Evolutionary conservation across 208 protist genomes (phyloP).

Genomic region (Trypanosomatidae sp.): DNA sequence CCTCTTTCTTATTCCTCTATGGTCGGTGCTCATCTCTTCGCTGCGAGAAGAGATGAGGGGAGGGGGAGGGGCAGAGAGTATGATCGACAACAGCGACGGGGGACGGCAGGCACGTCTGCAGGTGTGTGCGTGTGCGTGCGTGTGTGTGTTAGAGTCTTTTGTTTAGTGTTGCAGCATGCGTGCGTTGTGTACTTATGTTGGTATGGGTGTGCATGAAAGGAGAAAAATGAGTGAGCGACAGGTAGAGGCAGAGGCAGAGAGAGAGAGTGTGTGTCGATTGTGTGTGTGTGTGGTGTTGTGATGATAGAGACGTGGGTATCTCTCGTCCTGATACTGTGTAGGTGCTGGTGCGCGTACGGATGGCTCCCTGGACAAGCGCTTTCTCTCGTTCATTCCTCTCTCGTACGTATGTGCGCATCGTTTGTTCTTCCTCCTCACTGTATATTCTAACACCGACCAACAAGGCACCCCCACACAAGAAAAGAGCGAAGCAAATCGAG

Average conservation of each 20-base stretch:
- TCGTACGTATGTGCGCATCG: background rate
- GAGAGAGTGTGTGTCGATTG: background rate
- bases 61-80: background rate
- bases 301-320: background rate
- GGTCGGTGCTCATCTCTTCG: background rate
- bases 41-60: background rate
- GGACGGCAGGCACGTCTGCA: background rate
- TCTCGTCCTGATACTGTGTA: background rate
- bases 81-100: background rate
- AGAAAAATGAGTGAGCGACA: too few species aligned
- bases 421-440: background rate
- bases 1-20: background rate
- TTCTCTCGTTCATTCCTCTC: background rate
- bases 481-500: too few species aligned
- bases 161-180: background rate
- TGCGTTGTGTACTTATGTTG: background rate
- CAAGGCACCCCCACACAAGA: background rate
- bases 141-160: background rate
- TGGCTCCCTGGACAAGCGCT: background rate
- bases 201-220: background rate
- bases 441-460: background rate
- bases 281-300: background rate
- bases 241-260: background rate
- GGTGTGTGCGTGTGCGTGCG: background rate
- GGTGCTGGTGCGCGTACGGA: background rate